phyloP scores from a whole-genome alignment of 129 eudicot genomes.

The Artemisia tridentata region DNA sequence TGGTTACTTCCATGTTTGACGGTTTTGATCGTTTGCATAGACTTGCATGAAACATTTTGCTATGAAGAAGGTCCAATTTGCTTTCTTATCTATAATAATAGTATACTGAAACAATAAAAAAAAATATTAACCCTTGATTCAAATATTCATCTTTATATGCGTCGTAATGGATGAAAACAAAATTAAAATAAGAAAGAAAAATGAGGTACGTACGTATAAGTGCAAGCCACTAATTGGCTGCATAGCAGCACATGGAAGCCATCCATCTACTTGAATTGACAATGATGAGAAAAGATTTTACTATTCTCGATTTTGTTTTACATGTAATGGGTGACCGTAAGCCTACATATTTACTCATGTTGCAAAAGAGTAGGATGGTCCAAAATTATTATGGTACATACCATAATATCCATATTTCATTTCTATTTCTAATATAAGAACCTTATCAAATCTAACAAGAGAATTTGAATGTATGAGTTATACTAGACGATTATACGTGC shows the following conservation, averaged over 20 bases:
- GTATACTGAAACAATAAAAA: too few species aligned
- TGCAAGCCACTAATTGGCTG: constrained; percentile 11
- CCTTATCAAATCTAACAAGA: too few species aligned
- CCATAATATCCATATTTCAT: constrained; percentile 5
- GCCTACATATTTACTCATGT: constrained; percentile 30
- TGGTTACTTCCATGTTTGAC: too few species aligned
- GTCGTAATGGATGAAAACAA: not conserved
- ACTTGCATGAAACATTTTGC: too few species aligned
- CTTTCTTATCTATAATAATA: too few species aligned
- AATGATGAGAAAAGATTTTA: constrained; percentile 22
- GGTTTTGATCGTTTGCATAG: too few species aligned
- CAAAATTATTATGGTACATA: constrained; percentile 18
- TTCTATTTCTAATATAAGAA: not conserved
- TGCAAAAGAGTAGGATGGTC: constrained; percentile 30
- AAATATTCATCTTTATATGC: too few species aligned
- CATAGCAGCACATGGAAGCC: constrained; percentile 25
- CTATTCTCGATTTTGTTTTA: constrained; percentile 19
- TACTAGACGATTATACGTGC: too few species aligned
- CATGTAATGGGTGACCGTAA: constrained; percentile 26
- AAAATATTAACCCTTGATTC: too few species aligned
- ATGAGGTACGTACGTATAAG: not conserved
- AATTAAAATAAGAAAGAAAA: not conserved
- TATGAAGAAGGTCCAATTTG: too few species aligned
- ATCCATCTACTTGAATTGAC: constrained; percentile 30
- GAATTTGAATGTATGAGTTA: too few species aligned